These are phyloP conservation scores for Medicago lupulina DNA, from an alignment of 306 rosid species.

Conservation along the genomic window DNA sequence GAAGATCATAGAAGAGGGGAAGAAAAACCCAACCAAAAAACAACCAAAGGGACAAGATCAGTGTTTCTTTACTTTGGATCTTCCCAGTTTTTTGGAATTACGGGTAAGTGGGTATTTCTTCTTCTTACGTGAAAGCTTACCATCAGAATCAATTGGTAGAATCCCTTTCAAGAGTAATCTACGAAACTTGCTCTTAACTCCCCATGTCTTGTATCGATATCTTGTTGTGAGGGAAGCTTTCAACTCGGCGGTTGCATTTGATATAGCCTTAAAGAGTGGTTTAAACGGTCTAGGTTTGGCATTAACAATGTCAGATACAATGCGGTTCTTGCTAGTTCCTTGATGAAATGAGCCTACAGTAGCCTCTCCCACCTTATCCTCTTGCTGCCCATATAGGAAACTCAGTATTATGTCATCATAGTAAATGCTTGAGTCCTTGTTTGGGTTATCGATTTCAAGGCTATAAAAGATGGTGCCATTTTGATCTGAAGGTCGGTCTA, in stretches of 20 bases:
- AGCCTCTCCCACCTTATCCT: conserved; percentile 4
- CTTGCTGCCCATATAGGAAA: background rate
- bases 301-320: background rate
- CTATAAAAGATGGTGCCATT: conserved; percentile 4
- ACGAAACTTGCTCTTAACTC: background rate
- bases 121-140: conserved; percentile 11
- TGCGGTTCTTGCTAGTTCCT: conserved; percentile 6
- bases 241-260: conserved; percentile 14
- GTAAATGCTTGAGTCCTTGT: conserved; percentile 20
- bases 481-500: background rate
- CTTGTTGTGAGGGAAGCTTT: background rate
- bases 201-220: conserved; percentile 19
- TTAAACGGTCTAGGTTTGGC: background rate
- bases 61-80: conserved; percentile 12
- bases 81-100: conserved; percentile 9
- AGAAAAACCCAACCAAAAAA: background rate
- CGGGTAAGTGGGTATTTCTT: background rate
- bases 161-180: background rate
- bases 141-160: conserved; percentile 16
- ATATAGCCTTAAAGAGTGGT: background rate
- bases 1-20: background rate
- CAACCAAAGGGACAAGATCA: background rate
- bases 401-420: background rate
- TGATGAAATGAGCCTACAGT: conserved; percentile 7
- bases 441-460: conserved; percentile 6